phyloP scores from a whole-genome alignment of 2,329 filamentous ascomycete genomes.

The Aspergillus versicolor region DNA sequence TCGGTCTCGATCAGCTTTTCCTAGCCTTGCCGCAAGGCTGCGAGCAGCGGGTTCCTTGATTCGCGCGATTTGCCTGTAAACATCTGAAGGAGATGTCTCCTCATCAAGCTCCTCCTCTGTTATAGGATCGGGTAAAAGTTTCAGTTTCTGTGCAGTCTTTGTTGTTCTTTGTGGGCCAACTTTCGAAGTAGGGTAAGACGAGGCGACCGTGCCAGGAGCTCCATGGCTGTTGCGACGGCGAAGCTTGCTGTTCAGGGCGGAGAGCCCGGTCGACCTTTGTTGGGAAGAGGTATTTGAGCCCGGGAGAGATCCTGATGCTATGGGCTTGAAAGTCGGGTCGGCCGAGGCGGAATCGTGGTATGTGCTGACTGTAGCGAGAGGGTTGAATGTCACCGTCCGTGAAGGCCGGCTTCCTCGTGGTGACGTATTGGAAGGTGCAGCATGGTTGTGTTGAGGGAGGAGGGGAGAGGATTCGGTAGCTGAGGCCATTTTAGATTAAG shows the following conservation, averaged over 20 bases:
- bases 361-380: slow-evolving; percentile 45
- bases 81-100: slow-evolving; percentile 80
- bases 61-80: slow-evolving; percentile 95
- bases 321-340: slow-evolving; percentile 40
- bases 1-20: slow-evolving; percentile 86
- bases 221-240: slow-evolving; percentile 83
- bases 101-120: slow-evolving; percentile 75
- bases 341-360: slow-evolving; percentile 43
- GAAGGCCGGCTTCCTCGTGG: slow-evolving; percentile 36
- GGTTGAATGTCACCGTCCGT: slow-evolving; percentile 51
- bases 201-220: slow-evolving; percentile 49
- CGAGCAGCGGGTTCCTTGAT: slow-evolving; percentile 96
- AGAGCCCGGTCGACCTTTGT: slow-evolving; percentile 62
- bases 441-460: slow-evolving; percentile 34
- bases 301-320: slow-evolving; percentile 40
- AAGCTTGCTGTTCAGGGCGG: slow-evolving; percentile 82
- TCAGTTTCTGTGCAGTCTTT: slow-evolving; percentile 94
- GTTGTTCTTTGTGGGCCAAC: slow-evolving; percentile 93
- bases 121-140: slow-evolving; percentile 90
- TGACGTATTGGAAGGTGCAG: slow-evolving; percentile 37
- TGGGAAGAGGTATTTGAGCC: slow-evolving; percentile 30
- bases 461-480: slow-evolving; percentile 44
- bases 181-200: slow-evolving; percentile 57
- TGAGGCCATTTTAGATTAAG: slow-evolving; percentile 32
- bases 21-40: slow-evolving; percentile 84